Conservation (phyloP, 768 basidiomycete species). For the Rhodocollybia butyracea region DNA sequence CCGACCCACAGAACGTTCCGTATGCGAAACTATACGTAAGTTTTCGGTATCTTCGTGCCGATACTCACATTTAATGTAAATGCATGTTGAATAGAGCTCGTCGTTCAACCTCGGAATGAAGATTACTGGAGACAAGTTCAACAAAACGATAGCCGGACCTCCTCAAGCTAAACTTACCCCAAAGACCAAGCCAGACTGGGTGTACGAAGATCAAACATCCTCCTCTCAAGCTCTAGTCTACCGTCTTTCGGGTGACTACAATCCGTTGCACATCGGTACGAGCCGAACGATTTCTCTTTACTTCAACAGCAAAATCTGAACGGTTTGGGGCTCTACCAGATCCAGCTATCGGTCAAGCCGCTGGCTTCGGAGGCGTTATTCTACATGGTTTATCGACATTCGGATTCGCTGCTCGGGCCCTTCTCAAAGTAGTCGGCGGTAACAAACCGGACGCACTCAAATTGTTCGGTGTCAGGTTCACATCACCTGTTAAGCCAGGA, state of each 20-base stretch:
- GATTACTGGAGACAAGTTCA: conserved; percentile 57
- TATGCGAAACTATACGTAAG: conserved; percentile 65
- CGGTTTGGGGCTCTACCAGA: conserved; percentile 40
- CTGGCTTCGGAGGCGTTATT: conserved; percentile 83
- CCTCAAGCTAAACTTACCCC: conserved; percentile 61
- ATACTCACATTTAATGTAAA: neutral
- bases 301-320: neutral
- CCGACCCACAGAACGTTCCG: conserved; percentile 56
- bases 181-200: conserved; percentile 59
- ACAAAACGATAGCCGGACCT: conserved; percentile 56
- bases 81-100: conserved; percentile 43
- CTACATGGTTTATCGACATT: conserved; percentile 82
- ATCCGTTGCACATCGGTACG: conserved; percentile 72
- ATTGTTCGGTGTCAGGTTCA: conserved; percentile 74
- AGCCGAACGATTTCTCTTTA: neutral
- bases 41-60: neutral
- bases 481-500: conserved; percentile 79
- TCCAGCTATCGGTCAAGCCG: conserved; percentile 64
- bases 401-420: conserved; percentile 77
- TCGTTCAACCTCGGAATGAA: conserved; percentile 69
- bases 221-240: conserved; percentile 68
- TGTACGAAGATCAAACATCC: conserved; percentile 58
- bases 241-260: conserved; percentile 77
- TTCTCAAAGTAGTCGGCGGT: conserved; percentile 61
- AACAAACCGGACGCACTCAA: conserved; percentile 61